These are phyloP conservation scores for Capsicum pubescens DNA, from an alignment of 257 asterid species.

Conservation along the genomic window DNA sequence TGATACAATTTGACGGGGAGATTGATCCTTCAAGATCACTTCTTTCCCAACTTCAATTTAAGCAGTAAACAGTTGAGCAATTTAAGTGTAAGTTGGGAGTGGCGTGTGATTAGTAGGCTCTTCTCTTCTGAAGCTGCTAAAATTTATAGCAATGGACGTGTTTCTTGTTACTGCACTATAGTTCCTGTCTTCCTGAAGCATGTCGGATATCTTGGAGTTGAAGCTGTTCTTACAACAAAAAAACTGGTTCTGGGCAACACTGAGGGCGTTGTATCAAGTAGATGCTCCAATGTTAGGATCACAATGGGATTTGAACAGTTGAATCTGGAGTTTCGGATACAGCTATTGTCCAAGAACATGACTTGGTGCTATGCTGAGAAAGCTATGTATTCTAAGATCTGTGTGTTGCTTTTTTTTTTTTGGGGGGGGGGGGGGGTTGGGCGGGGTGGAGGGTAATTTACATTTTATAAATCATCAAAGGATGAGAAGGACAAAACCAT, in stretches of 20 bases:
- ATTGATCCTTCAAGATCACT: neutral
- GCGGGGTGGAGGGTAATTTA: neutral
- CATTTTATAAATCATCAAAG: neutral
- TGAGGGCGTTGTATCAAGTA: neutral
- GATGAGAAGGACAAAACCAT: neutral
- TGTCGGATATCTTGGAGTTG: neutral
- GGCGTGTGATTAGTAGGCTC: neutral
- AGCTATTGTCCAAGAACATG: neutral
- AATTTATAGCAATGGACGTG: neutral
- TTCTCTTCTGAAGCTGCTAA: conserved; percentile 10
- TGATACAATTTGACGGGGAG: neutral
- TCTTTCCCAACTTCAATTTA: neutral
- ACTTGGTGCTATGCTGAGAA: conserved; percentile 15
- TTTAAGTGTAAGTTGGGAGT: conserved; percentile 17
- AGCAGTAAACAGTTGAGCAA: neutral
- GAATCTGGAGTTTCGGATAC: conserved; percentile 3
- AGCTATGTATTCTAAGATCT: neutral
- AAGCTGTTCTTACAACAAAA: neutral
- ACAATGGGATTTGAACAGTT: neutral
- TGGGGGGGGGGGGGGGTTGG: too few relatives aligned
- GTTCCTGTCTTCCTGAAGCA: conserved; percentile 20
- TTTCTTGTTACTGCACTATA: neutral
- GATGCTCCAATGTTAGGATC: neutral
- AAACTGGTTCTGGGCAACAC: neutral
- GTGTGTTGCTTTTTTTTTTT: neutral